Evolutionary conservation across 176 grass and related monocot genomes (phyloP).

Genomic region (Musa itinerans): DNA sequence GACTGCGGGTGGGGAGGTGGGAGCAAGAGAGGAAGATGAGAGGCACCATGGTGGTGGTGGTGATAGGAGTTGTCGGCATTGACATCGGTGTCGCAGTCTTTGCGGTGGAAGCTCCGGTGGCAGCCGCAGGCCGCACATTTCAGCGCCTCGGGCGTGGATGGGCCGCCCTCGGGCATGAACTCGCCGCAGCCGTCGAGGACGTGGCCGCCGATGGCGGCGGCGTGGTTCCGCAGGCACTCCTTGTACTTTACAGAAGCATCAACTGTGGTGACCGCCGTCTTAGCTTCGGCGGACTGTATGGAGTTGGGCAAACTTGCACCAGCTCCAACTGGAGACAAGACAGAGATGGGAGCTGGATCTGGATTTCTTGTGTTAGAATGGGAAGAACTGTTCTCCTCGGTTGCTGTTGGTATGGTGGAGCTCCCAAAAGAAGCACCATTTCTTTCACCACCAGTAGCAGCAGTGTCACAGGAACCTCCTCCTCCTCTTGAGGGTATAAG

Average conservation of each 20-base stretch:
- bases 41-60: neutral
- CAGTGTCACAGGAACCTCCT: neutral
- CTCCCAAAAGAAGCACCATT: constrained; percentile 6
- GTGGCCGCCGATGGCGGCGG: constrained; percentile 64
- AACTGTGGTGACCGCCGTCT: neutral
- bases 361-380: constrained; percentile 7
- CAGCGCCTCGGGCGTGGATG: constrained; percentile 47
- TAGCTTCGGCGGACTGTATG: neutral
- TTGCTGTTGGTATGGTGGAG: neutral
- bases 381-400: neutral
- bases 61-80: neutral
- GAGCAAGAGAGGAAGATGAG: neutral
- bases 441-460: neutral
- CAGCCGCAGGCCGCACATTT: constrained; percentile 80
- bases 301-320: neutral
- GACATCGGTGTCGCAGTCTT: constrained; percentile 31
- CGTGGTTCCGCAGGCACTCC: constrained; percentile 88
- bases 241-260: constrained; percentile 31
- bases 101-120: constrained; percentile 85
- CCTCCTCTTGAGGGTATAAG: constrained; percentile 6
- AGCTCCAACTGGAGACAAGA: neutral
- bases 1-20: neutral
- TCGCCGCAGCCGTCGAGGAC: constrained; percentile 74
- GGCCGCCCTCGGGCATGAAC: constrained; percentile 64
- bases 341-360: neutral